These are phyloP conservation scores for Fraxinus latifolia DNA, from an alignment of 305 asterid species.

Conservation along the genomic window DNA sequence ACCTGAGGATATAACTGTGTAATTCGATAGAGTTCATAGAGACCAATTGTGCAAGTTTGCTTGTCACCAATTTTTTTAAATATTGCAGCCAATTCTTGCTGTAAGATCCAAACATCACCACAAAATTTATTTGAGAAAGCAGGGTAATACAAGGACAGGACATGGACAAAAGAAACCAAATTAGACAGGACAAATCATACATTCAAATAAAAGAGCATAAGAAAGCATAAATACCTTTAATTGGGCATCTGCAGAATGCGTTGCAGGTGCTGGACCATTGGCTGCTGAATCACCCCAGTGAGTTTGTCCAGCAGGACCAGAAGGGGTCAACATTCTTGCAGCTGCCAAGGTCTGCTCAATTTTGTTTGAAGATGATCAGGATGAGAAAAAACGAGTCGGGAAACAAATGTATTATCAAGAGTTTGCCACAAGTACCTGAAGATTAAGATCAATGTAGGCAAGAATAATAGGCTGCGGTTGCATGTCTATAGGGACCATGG, in stretches of 20 bases:
- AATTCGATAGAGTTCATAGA: slow-evolving; percentile 90
- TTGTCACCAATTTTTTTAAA: slow-evolving; percentile 99
- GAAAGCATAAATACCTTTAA: slow-evolving; percentile 55
- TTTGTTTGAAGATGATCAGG: slow-evolving; percentile 10
- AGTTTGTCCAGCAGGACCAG: slow-evolving; percentile 93
- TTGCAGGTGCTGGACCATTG: slow-evolving; percentile 71
- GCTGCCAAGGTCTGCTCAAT: slow-evolving; percentile 89
- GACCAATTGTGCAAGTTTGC: slow-evolving; percentile 98
- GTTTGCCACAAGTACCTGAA: slow-evolving; percentile 58
- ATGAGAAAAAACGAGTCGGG: slow-evolving; percentile 12
- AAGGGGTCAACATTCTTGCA: slow-evolving; percentile 98
- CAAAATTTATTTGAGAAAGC: not conserved
- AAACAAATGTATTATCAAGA: slow-evolving; percentile 8
- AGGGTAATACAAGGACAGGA: not conserved
- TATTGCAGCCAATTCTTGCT: slow-evolving; percentile 99
- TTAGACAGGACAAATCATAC: not conserved
- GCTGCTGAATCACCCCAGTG: slow-evolving; percentile 95
- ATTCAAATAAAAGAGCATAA: not conserved
- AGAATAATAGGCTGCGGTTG: slow-evolving; percentile 97
- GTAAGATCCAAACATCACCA: slow-evolving; percentile 31
- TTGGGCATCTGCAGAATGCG: slow-evolving; percentile 92
- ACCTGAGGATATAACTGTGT: slow-evolving; percentile 98
- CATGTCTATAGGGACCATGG: slow-evolving; percentile 97
- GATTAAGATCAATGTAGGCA: slow-evolving; percentile 97
- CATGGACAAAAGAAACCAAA: not conserved